These are phyloP conservation scores for Logfia minima DNA, from an alignment of 129 eudicot genomes.

Conservation along the genomic window DNA sequence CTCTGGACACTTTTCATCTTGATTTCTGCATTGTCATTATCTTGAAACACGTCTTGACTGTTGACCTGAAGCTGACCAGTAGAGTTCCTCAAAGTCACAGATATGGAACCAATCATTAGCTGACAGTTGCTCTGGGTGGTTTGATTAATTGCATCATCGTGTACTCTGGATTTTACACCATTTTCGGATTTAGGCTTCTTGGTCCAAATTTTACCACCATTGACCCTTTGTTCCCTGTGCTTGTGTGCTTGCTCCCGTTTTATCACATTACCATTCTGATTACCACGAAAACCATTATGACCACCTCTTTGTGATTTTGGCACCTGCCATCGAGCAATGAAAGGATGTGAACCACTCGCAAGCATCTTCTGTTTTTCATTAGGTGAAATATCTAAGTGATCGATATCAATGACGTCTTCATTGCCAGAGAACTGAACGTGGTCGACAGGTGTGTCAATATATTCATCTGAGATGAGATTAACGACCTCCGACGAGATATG, in stretches of 20 bases:
- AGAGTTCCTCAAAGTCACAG: slow-evolving; percentile 52
- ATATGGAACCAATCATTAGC: slow-evolving; percentile 82
- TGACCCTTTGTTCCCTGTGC: slow-evolving; percentile 45
- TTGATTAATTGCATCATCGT: slow-evolving; percentile 36
- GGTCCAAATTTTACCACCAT: slow-evolving; percentile 58
- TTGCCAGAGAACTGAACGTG: slow-evolving; percentile 27
- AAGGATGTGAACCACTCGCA: slow-evolving; percentile 33
- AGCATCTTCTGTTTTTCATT: slow-evolving; percentile 34
- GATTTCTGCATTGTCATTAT: slow-evolving; percentile 26
- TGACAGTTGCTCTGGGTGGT: slow-evolving; percentile 43
- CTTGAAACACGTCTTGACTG: slow-evolving; percentile 32
- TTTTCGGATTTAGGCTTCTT: slow-evolving; percentile 47
- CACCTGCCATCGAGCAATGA: slow-evolving; percentile 55
- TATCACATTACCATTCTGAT: slow-evolving; percentile 40
- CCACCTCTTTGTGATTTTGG: slow-evolving; percentile 47
- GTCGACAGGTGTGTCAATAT: slow-evolving; percentile 30
- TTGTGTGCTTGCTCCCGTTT: slow-evolving; percentile 54
- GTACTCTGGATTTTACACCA: slow-evolving; percentile 34
- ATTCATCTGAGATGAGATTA: slow-evolving; percentile 27
- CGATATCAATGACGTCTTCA: slow-evolving; percentile 35
- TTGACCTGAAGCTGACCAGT: slow-evolving; percentile 28
- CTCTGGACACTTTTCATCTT: slow-evolving; percentile 31
- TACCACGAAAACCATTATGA: slow-evolving; percentile 40
- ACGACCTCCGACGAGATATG: slow-evolving; percentile 34
- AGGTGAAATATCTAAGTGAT: slow-evolving; percentile 27